Evolutionary conservation across 352 stramenopile genomes (phyloP).

Genomic region (Pythium aristosporum): DNA sequence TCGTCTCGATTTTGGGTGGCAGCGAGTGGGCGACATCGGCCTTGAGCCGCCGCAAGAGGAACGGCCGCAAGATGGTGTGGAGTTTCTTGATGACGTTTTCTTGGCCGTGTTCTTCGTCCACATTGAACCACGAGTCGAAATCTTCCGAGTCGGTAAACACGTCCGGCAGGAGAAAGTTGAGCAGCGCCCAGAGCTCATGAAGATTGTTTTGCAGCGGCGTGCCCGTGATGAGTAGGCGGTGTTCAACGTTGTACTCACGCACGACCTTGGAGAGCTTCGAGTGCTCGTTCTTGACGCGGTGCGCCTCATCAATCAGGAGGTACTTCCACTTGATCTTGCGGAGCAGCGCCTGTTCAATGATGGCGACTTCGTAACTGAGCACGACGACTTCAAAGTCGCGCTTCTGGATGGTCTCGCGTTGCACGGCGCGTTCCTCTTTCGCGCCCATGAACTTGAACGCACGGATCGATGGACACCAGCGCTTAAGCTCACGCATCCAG

Average conservation of each 20-base stretch:
- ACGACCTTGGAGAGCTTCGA: conserved; percentile 88
- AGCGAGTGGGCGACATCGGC: conserved; percentile 96
- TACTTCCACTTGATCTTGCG: conserved; percentile 97
- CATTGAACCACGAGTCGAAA: conserved; percentile 99
- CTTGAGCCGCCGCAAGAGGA: conserved; percentile 98
- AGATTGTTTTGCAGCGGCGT: conserved; percentile 99
- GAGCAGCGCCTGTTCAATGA: conserved; percentile 93
- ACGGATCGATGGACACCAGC: conserved; percentile 94
- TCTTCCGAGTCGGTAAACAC: conserved; percentile 96
- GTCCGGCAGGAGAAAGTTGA: conserved; percentile 98
- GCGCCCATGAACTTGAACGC: conserved; percentile 97
- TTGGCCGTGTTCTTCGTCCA: conserved; percentile 94
- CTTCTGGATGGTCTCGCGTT: conserved; percentile 83
- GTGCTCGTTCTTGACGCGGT: conserved; percentile 98
- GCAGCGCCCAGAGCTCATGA: conserved; percentile 98
- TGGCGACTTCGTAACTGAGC: conserved; percentile 92
- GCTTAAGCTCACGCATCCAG: conserved; percentile 98
- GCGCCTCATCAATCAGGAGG: conserved; percentile 98
- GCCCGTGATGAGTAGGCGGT: conserved; percentile 95
- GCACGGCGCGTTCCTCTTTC: conserved; percentile 92
- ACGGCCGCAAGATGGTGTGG: conserved; percentile 97
- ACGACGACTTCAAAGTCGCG: conserved; percentile 93
- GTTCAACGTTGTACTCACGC: conserved; percentile 92
- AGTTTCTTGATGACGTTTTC: conserved; percentile 98
- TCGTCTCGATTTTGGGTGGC: conserved; percentile 98